Base-by-base conservation (phyloP, 148 eudicot species). In the Nepenthes mirabilis region DNA sequence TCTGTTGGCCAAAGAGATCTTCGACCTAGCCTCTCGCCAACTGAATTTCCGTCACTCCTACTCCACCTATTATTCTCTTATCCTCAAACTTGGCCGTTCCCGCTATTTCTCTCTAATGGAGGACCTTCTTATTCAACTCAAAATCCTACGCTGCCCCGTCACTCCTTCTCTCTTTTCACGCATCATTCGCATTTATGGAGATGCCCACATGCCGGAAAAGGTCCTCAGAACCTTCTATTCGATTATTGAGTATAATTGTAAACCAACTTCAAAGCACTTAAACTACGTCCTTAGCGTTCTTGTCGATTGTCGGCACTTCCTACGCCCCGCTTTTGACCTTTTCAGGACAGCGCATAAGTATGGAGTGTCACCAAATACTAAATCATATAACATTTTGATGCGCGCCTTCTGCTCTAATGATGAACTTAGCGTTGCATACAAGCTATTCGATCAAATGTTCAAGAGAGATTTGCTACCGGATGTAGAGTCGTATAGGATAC, bases 1-100 rank as follows among this genome's bases (percentile, higher is more conserved):
- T 37, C 85, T 91, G 14, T 75, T 91, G 36, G 95, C 95, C 14
- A 83, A 82, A 61, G 97, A 91, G 55, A 87, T 91, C 57, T 91
- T 91, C 69, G 87, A 87, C 61, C 78, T 87, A 49, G 85, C 97
- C 62, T 77, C 95, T 48, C 70, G 66, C 4, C 85, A 82, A 59
- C 97, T 87, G 60, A 70, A 76, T 65, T 85, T 91, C 62, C 73
- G 60, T 35, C 97, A 79, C 55, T 71, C 82, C 3, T 83, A 85
- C 68, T 67, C 91, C 43, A 56, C 87, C 12, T 81, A 34, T 63
- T 81, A 84, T 63, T 57, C 82, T 14, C 76, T 91, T 47, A 84
- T 91, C 43, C 74, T 82, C 72, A 91, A 87, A 64, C 80, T 87
- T 4, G 95, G 78, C 40, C 76, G 71, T 35, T 58, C 85, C 33